Evolutionary conservation across 2,329 filamentous ascomycete species (phyloP), one percentile per base, ranked within the genome.

Genomic region (Exophiala oligosperma): DNA sequence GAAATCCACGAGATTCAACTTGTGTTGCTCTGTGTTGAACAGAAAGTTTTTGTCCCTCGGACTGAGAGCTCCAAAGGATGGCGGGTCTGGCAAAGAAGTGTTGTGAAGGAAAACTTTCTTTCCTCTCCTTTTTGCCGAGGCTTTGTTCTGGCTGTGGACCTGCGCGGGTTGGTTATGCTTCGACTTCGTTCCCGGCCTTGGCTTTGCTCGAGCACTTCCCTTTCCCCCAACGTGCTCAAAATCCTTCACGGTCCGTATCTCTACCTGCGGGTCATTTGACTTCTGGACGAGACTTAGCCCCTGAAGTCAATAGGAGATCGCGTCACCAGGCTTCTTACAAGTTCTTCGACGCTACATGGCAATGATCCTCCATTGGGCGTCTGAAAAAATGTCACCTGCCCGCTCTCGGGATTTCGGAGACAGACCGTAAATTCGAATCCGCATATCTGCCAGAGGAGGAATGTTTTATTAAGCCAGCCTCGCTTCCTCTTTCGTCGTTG

Each of bases 1-100:
- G 49, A 17, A 51, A n/a, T 51, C 49, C 49, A 51, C 49, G 28
- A 51, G 49, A 51, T 51, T 51, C 49, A 51, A 51, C 49, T 51
- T 37, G 49, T 37, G 7, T 17, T 51, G 29, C 28, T 51, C 49
- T 5, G 11, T 51, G 49, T 51, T 51, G 49, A 51, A 51, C 29
- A 28, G 49, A 29, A 51, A 51, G 17, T 29, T 51, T 37, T 37
- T 51, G 28, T 51, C 49, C 24, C 49, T 51, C 28, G 23, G 49
- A 51, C 49, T 37, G 49, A 17, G 49, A 51, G 49, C 23, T 51
- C 29, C 49, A 37, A 51, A 51, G 49, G 28, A 37, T 51, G 49
- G 49, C 23, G 49, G 49, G 23, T 38, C 49, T 17, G 49, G 49
- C 49, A 51, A 51, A 5, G 49, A 24, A 37, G 28, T 37, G 49